Percentiles rank a stretch among this genome's conserved stretches.
Conservation (phyloP, 163 green algal species). For the Chloroidium sp. region DNA sequence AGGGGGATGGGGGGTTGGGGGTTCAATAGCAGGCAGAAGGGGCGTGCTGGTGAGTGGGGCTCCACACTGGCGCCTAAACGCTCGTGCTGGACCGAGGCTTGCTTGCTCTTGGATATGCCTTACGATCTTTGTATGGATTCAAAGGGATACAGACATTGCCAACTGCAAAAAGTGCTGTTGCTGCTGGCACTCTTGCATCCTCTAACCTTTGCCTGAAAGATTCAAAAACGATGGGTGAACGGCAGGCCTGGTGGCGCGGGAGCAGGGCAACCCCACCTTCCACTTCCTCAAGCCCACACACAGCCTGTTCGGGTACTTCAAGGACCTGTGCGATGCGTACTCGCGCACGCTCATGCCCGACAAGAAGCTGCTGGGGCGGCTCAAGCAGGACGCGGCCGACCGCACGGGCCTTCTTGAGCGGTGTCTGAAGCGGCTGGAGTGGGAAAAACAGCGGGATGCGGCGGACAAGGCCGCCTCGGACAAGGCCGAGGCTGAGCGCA, state of each 20-base stretch:
- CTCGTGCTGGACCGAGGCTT: too few relatives aligned
- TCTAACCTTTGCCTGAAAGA: too few relatives aligned
- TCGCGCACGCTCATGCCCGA: slow-evolving; percentile 84
- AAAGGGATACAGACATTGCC: too few relatives aligned
- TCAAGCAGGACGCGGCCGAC: slow-evolving; percentile 66
- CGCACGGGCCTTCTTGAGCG: slow-evolving; percentile 66
- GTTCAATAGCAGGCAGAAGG: too few relatives aligned
- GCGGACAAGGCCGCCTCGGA: slow-evolving; percentile 65
- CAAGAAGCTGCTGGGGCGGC: slow-evolving; percentile 55
- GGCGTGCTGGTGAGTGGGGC: too few relatives aligned
- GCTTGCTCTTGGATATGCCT: too few relatives aligned
- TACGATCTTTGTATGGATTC: too few relatives aligned
- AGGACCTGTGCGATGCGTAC: slow-evolving; percentile 85
- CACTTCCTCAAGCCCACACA: slow-evolving; percentile 96
- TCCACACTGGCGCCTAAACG: too few relatives aligned
- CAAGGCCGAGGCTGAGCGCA: slow-evolving; percentile 77
- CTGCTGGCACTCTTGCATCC: too few relatives aligned
- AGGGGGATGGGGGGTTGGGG: too few relatives aligned
- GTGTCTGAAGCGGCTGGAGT: slow-evolving; percentile 82
- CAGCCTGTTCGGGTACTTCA: slow-evolving; percentile 92
- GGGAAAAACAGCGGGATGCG: slow-evolving; percentile 59
- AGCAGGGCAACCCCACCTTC: slow-evolving; percentile 70
- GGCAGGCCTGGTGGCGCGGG: slow-evolving; percentile 1
- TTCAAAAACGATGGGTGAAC: too few relatives aligned
- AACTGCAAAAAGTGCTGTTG: too few relatives aligned